These are phyloP conservation scores for Cryphonectria radicalis DNA, from an alignment of 2,329 filamentous ascomycete species.

Conservation along the genomic window DNA sequence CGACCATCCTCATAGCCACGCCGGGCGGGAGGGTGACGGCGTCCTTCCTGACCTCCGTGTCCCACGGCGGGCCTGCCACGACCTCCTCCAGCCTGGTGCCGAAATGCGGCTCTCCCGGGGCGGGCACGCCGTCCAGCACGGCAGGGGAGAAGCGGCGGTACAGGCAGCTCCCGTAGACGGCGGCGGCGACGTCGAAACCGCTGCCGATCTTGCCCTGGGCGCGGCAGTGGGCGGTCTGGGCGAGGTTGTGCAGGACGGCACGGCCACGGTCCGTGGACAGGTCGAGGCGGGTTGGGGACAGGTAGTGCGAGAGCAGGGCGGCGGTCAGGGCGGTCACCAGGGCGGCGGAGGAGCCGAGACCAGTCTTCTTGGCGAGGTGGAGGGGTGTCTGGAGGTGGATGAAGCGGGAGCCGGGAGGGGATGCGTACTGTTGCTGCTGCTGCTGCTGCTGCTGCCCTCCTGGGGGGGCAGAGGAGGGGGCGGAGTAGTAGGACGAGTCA, in stretches of 20 bases:
- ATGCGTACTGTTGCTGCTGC: slow-evolving; percentile 33
- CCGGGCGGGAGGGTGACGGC: slow-evolving; percentile 73
- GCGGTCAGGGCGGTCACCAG: slow-evolving; percentile 87
- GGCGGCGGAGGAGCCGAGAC: slow-evolving; percentile 91
- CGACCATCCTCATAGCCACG: slow-evolving; percentile 85
- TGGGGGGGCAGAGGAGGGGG: slow-evolving; percentile 49
- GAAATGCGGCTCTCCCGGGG: slow-evolving; percentile 70
- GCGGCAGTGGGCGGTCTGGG: slow-evolving; percentile 91
- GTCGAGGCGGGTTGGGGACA: slow-evolving; percentile 61
- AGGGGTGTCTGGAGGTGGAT: slow-evolving; percentile 78
- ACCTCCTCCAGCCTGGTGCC: slow-evolving; percentile 64
- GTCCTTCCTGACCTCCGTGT: slow-evolving; percentile 74
- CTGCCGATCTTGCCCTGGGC: slow-evolving; percentile 96
- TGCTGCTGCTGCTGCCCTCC: neutral
- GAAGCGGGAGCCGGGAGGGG: slow-evolving; percentile 59
- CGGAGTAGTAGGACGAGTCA: slow-evolving; percentile 96
- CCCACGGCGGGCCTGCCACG: slow-evolving; percentile 72
- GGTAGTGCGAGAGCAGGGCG: slow-evolving; percentile 76
- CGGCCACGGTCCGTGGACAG: slow-evolving; percentile 58
- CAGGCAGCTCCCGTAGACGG: slow-evolving; percentile 87
- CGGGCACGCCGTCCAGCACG: slow-evolving; percentile 69
- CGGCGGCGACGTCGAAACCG: slow-evolving; percentile 92
- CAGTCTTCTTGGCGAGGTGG: slow-evolving; percentile 86
- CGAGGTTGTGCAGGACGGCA: slow-evolving; percentile 81
- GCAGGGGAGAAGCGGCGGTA: slow-evolving; percentile 92